phyloP scores from a whole-genome alignment of 1,284 basidiomycete genomes.

The Chalciporus piperatoides region DNA sequence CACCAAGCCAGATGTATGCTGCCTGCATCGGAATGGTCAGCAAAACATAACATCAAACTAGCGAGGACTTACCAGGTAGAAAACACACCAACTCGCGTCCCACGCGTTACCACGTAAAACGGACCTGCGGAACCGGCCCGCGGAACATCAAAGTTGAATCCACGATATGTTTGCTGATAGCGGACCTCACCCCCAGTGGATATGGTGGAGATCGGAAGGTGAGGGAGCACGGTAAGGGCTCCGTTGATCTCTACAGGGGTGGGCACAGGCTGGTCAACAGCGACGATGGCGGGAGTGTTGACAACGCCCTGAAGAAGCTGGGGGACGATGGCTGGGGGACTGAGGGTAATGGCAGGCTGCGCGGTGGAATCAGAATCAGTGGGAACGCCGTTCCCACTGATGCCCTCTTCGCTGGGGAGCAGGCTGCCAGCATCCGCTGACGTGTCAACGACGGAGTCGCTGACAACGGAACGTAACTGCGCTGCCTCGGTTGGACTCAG shows the following conservation, averaged over 20 bases:
- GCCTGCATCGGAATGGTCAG: neutral
- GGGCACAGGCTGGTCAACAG: neutral
- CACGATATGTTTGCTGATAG: neutral
- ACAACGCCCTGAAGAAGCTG: neutral
- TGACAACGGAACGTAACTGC: neutral
- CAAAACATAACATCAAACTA: neutral
- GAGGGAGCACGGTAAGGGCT: neutral
- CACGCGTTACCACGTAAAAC: neutral
- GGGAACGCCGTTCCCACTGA: neutral
- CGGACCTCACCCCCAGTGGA: neutral
- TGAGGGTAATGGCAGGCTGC: neutral
- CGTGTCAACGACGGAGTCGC: neutral
- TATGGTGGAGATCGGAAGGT: neutral
- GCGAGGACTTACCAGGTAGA: neutral
- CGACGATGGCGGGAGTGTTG: neutral
- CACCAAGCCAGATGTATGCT: neutral
- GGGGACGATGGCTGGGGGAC: neutral
- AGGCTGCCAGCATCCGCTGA: neutral
- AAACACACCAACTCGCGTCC: neutral
- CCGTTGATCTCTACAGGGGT: neutral
- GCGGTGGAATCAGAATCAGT: neutral
- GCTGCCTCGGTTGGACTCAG: neutral
- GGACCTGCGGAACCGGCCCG: neutral
- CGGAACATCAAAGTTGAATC: neutral
- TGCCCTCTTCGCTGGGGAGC: neutral